Evolutionary conservation across 208 protist genomes (phyloP).

Genomic region (Leishmania braziliensis): DNA sequence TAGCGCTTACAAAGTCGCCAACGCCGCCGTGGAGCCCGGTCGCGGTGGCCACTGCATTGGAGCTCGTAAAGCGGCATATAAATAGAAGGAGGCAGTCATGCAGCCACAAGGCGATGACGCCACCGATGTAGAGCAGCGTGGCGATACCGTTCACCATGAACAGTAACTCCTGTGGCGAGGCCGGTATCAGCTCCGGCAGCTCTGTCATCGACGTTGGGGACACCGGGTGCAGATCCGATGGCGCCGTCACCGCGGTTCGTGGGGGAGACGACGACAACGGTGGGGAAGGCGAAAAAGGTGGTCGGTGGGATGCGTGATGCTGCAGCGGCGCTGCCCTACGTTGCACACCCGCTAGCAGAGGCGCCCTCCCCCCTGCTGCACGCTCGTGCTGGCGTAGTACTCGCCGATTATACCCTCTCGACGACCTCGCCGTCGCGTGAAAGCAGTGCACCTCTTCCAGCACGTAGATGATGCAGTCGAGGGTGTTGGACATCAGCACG

Average conservation of each 20-base stretch:
- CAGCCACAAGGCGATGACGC: constrained; percentile 30
- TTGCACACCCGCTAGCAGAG: background rate
- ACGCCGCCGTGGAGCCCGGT: background rate
- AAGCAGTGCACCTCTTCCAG: constrained; percentile 68
- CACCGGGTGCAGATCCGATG: background rate
- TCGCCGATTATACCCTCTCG: background rate
- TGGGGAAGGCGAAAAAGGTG: background rate
- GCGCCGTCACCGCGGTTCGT: background rate
- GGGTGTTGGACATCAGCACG: constrained; percentile 40
- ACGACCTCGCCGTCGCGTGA: background rate
- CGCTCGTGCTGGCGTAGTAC: background rate
- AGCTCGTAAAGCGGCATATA: background rate
- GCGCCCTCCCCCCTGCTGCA: background rate
- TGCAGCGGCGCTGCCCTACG: background rate
- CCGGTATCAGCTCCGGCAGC: background rate
- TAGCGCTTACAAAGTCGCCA: background rate
- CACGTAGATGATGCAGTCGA: constrained; percentile 55
- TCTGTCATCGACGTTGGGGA: background rate
- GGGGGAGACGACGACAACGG: background rate
- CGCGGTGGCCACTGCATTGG: background rate
- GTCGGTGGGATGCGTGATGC: background rate
- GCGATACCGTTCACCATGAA: constrained; percentile 38
- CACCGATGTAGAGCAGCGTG: constrained; percentile 16
- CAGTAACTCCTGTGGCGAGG: constrained; percentile 30
- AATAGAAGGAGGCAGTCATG: background rate